These are phyloP conservation scores for Citrus cavaleriei DNA, from an alignment of 345 rosid species.

Conservation along the genomic window DNA sequence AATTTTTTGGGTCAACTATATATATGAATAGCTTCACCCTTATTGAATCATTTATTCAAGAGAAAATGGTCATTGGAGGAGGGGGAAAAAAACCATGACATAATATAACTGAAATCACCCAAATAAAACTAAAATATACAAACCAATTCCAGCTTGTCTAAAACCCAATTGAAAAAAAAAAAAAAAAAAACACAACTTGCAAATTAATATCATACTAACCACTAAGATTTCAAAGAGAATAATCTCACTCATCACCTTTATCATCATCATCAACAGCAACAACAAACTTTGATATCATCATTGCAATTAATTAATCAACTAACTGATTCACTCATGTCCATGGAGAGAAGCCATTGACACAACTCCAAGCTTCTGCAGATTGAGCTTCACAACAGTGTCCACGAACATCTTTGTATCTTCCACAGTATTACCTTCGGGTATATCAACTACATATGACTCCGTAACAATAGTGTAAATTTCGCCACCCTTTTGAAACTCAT, in stretches of 20 bases:
- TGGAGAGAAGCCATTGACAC: constrained; percentile 46
- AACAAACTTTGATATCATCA: neutral
- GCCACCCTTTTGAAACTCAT: constrained; percentile 48
- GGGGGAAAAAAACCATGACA: too few relatives aligned
- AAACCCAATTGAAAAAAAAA: neutral
- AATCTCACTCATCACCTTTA: neutral
- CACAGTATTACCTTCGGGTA: constrained; percentile 74
- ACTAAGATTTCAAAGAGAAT: neutral
- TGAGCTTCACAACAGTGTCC: constrained; percentile 88
- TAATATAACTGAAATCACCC: neutral
- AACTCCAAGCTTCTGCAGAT: constrained; percentile 79
- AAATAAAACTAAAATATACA: constrained; percentile 5
- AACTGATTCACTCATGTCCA: constrained; percentile 26
- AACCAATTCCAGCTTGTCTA: neutral
- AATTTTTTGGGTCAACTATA: neutral
- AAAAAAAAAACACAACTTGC: neutral
- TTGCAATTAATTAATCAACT: too few relatives aligned
- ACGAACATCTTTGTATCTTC: constrained; percentile 85
- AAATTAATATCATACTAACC: neutral
- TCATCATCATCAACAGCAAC: neutral
- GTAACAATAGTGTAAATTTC: constrained; percentile 57
- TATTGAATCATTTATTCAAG: too few relatives aligned
- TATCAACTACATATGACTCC: constrained; percentile 79
- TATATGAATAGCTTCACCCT: too few relatives aligned
- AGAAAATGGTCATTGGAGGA: too few relatives aligned